phyloP scores from a whole-genome alignment of 108 stramenopile species.

The Pinguiococcus pyrenoidosus region DNA sequence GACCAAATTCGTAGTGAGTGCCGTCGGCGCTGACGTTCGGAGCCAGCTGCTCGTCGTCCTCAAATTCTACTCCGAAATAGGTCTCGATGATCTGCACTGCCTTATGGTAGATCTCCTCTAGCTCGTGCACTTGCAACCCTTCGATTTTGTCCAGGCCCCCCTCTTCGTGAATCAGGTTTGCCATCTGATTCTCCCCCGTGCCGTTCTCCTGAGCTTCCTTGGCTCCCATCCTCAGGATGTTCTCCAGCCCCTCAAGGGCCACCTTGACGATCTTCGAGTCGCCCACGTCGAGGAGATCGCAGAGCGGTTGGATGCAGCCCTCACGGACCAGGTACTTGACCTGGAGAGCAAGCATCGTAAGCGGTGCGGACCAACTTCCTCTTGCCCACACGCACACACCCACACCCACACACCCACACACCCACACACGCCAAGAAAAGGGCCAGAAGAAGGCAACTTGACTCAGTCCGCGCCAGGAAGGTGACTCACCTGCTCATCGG shows the following conservation, averaged over 20 bases:
- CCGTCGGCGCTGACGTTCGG: too few species aligned
- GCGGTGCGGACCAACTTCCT: too few species aligned
- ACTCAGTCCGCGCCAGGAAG: background rate
- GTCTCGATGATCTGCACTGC: slow-evolving; percentile 31
- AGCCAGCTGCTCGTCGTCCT: slow-evolving; percentile 23
- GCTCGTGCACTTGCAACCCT: slow-evolving; percentile 35
- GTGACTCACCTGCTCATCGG: slow-evolving; percentile 22
- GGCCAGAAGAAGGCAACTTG: too few species aligned
- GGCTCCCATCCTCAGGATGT: slow-evolving; percentile 90
- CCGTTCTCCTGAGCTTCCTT: slow-evolving; percentile 63
- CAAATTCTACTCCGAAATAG: slow-evolving; percentile 37
- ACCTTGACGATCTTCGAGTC: slow-evolving; percentile 92
- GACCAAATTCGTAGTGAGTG: too few species aligned
- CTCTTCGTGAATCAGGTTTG: slow-evolving; percentile 66
- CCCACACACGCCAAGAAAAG: too few species aligned
- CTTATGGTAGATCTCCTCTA: slow-evolving; percentile 29
- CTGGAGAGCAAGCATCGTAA: too few species aligned
- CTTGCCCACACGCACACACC: too few species aligned
- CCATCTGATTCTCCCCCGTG: slow-evolving; percentile 67
- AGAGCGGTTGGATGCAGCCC: slow-evolving; percentile 84
- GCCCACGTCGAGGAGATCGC: slow-evolving; percentile 55
- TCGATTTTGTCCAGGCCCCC: slow-evolving; percentile 25
- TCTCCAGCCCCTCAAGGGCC: slow-evolving; percentile 92
- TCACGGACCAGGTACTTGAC: slow-evolving; percentile 81
- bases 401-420: too few species aligned